Conservation (phyloP, 108 stramenopile species). For the Nitzschia sp. region DNA sequence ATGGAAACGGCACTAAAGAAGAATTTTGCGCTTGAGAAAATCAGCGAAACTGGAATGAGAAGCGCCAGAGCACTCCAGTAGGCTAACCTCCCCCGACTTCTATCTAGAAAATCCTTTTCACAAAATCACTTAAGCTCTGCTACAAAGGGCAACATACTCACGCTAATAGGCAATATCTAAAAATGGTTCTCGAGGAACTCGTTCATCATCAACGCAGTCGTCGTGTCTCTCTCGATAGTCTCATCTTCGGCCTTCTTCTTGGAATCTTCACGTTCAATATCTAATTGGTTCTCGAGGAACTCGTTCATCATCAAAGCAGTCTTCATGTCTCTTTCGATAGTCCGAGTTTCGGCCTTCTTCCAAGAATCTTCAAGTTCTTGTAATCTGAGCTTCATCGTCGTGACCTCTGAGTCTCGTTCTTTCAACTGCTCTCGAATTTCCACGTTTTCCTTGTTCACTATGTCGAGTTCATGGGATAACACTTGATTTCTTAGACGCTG, state of each 20-base stretch:
- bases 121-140: no score
- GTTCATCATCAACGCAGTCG: background rate
- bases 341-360: background rate
- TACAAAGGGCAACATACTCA: no score
- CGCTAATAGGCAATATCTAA: no score
- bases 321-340: background rate
- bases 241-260: background rate
- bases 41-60: conserved; percentile 52
- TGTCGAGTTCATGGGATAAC: conserved; percentile 2
- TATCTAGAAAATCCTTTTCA: no score
- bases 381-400: background rate
- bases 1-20: conserved; percentile 61
- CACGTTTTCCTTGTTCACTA: background rate
- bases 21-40: conserved; percentile 48
- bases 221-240: background rate
- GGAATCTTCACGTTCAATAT: no score
- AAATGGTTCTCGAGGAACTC: background rate
- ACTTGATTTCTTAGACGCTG: conserved; percentile 9
- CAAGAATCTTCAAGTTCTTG: no score
- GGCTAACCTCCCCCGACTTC: no score
- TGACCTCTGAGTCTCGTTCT: background rate
- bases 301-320: background rate
- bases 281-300: background rate
- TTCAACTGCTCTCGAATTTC: background rate
- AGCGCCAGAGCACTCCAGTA: conserved; percentile 37